These are phyloP conservation scores for Kurtzmaniella quercitrusa DNA, from an alignment of 1,139 yeast genomes.

Conservation along the genomic window DNA sequence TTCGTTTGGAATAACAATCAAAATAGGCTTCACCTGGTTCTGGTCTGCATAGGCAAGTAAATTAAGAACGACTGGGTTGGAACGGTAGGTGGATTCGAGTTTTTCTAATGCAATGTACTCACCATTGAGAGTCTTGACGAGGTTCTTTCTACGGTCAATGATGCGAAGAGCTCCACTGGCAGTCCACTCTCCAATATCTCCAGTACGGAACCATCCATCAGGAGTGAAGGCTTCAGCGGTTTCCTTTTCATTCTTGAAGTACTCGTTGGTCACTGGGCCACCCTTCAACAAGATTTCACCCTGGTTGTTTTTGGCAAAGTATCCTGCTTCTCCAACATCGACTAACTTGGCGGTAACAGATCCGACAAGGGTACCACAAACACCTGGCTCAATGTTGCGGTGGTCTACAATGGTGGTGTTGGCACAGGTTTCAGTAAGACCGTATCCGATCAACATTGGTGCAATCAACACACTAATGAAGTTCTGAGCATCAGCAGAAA, in stretches of 20 bases:
- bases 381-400: slow-evolving; percentile 60
- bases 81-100: slow-evolving; percentile 80
- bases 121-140: slow-evolving; percentile 94
- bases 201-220: slow-evolving; percentile 91
- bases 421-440: slow-evolving; percentile 95
- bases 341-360: slow-evolving; percentile 83
- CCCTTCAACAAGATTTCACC: slow-evolving; percentile 90
- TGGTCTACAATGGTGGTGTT: slow-evolving; percentile 73
- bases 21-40: slow-evolving; percentile 82
- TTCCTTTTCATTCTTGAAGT: slow-evolving; percentile 80
- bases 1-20: slow-evolving; percentile 82
- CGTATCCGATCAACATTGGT: slow-evolving; percentile 93
- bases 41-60: slow-evolving; percentile 93
- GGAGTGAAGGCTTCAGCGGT: slow-evolving; percentile 77
- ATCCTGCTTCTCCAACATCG: slow-evolving; percentile 91
- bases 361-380: slow-evolving; percentile 80
- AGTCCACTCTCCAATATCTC: slow-evolving; percentile 97
- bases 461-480: slow-evolving; percentile 75
- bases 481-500: slow-evolving; percentile 79
- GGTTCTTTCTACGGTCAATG: slow-evolving; percentile 93
- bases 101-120: slow-evolving; percentile 97
- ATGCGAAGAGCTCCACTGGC: slow-evolving; percentile 71
- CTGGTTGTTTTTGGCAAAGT: slow-evolving; percentile 84
- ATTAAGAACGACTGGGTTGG: slow-evolving; percentile 71
- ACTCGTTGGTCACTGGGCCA: slow-evolving; percentile 65